These are phyloP conservation scores for Zygotorulaspora chibaensis DNA, from an alignment of 805 yeast genomes.

Conservation along the genomic window DNA sequence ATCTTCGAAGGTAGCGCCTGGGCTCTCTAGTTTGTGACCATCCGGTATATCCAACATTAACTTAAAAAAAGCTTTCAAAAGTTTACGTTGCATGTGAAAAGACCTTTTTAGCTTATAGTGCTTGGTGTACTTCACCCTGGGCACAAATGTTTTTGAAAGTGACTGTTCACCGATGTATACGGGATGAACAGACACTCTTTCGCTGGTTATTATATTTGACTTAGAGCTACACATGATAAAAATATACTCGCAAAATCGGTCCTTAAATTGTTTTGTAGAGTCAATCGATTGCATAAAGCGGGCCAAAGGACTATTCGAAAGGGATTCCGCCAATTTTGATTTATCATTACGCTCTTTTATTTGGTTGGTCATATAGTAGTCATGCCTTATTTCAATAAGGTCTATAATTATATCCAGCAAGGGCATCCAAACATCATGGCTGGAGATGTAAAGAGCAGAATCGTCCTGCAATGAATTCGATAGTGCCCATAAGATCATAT, in stretches of 20 bases:
- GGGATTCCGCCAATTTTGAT: constrained; percentile 10
- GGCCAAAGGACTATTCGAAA: constrained; percentile 23
- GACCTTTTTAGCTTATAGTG: constrained; percentile 16
- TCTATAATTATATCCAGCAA: constrained; percentile 21
- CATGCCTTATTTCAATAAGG: constrained; percentile 24
- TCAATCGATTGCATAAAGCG: constrained; percentile 15
- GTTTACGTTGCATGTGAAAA: constrained; percentile 21
- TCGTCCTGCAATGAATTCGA: constrained; percentile 18
- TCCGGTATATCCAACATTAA: constrained; percentile 19
- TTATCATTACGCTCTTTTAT: constrained; percentile 2
- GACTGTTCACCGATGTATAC: constrained; percentile 19
- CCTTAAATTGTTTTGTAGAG: constrained; percentile 14
- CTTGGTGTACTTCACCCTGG: constrained; percentile 11
- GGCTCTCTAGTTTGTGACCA: constrained; percentile 14
- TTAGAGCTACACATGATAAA: constrained; percentile 18
- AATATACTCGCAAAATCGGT: constrained; percentile 19
- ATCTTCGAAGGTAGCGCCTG: constrained; percentile 15
- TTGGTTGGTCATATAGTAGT: constrained; percentile 24
- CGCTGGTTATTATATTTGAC: neutral
- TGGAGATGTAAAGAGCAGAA: constrained; percentile 12
- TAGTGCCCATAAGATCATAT: constrained; percentile 29
- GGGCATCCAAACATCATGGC: constrained; percentile 29
- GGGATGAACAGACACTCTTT: constrained; percentile 13
- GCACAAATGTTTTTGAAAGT: constrained; percentile 15
- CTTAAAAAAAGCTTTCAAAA: constrained; percentile 20